Conservation (phyloP, 192 early-diverging fungal species). For the Coemansia sp. region DNA sequence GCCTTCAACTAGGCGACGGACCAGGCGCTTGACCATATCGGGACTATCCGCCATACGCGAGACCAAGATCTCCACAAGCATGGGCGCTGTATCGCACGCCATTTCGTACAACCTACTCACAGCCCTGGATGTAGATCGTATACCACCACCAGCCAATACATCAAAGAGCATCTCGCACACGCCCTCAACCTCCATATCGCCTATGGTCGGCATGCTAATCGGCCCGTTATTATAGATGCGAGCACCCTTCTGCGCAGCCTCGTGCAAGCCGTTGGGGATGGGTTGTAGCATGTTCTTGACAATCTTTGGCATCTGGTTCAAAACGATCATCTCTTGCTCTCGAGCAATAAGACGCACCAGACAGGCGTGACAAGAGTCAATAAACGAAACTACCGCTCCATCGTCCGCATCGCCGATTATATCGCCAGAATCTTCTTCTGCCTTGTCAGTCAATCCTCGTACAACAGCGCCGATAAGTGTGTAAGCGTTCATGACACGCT, state of each 20-base stretch:
- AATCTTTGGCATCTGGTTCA: slow-evolving; percentile 39
- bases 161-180: slow-evolving; percentile 12
- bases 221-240: slow-evolving; percentile 42
- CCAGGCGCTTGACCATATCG: slow-evolving; percentile 13
- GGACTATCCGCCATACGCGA: slow-evolving; percentile 24
- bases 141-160: not conserved
- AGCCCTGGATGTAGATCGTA: not conserved
- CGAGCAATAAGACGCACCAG: slow-evolving; percentile 31
- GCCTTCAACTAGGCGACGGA: slow-evolving; percentile 18
- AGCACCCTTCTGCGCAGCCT: slow-evolving; percentile 35
- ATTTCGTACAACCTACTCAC: slow-evolving; percentile 7
- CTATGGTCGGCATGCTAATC: slow-evolving; percentile 9
- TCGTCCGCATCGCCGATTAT: slow-evolving; percentile 7
- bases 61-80: slow-evolving; percentile 35
- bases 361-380: slow-evolving; percentile 22
- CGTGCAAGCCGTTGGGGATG: slow-evolving; percentile 41
- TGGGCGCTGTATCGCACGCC: slow-evolving; percentile 30
- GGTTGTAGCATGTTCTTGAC: slow-evolving; percentile 54
- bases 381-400: slow-evolving; percentile 20
- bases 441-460: not conserved
- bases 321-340: slow-evolving; percentile 42
- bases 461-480: slow-evolving; percentile 20
- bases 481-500: slow-evolving; percentile 28
- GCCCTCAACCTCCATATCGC: slow-evolving; percentile 7
- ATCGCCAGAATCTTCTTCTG: not conserved